A percentile compares a stretch with the other conserved stretches of the same genome.
Evolutionary conservation across 2,329 filamentous ascomycete species (phyloP).

Genomic region (Talaromyces sp.): DNA sequence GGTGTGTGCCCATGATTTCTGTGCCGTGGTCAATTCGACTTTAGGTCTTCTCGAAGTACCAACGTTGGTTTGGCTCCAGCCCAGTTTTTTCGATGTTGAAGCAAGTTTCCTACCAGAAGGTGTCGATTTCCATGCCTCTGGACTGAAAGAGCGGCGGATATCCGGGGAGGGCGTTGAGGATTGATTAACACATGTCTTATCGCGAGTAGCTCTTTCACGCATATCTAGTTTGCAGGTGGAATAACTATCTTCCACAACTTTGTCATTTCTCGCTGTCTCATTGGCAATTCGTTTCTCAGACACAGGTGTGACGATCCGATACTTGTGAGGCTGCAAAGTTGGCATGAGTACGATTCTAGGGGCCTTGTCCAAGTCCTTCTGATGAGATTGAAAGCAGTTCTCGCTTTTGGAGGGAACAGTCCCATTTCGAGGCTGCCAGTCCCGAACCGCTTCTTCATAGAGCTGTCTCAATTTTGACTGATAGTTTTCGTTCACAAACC

Average conservation of each 20-base stretch:
- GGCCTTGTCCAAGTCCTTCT: background rate
- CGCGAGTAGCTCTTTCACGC: background rate
- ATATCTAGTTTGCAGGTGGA: background rate
- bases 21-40: background rate
- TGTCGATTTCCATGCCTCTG: slow-evolving; percentile 7
- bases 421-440: slow-evolving; percentile 48
- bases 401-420: background rate
- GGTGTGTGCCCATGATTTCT: background rate
- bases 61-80: no score
- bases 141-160: slow-evolving; percentile 6
- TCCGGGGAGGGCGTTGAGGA: background rate
- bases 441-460: slow-evolving; percentile 47
- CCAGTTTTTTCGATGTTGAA: background rate
- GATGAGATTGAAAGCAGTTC: background rate
- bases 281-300: background rate
- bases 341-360: background rate
- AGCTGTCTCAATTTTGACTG: slow-evolving; percentile 42
- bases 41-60: background rate
- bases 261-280: background rate
- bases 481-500: slow-evolving; percentile 55
- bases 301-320: background rate
- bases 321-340: background rate
- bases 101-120: background rate
- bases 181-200: background rate
- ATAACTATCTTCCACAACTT: background rate